Evolutionary conservation across 345 rosid genomes (phyloP), one percentile per base, ranked within the genome.

Genomic region (Arabidopsis arenosa): DNA sequence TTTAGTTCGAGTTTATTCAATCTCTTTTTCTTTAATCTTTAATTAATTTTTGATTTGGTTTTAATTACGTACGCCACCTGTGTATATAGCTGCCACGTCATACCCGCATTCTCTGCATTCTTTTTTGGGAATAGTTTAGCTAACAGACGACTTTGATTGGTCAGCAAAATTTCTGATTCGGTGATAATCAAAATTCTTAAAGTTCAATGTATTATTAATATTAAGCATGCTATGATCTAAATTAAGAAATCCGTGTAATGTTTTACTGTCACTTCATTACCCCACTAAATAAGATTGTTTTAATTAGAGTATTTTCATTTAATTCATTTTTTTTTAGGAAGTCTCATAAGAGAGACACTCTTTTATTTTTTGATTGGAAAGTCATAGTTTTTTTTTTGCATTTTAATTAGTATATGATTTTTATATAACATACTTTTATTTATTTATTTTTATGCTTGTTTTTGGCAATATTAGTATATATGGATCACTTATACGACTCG

Each of bases 1-100:
- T 45, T 51, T 52, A 28, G 62, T 63, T 74, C 28, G 68, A 52
- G 45, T 30, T 64, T 44, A 43, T 4, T 43, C 15, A 13, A 12
- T 43, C 2, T 1, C 17, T 5, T 26, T 40, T 30, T n/a, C 1
- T 66, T 66, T 28, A 28, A 28, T 37, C 2, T 12, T 59, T 2
- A 18, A 18, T 61, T 45, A 14, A 41, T 18, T 40, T 47, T 47
- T 11, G n/a, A 53, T 53, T 53, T 15, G 17, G 8, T 36, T 44
- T 66, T 58, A 49, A 68, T 75, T 51, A 30, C 21, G 35, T 26
- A 44, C 13, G 66, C 73, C 78, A 74, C 78, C 30, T 57, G 62
- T 75, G 44, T 75, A 66, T 10, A n/a, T 75, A 17, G 7, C 17
- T 47, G 73, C 67, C 74, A 60, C 62, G 62, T 75, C 79, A 68